Evolutionary conservation across 2,329 filamentous ascomycete genomes (phyloP).

Genomic region (Botryotinia globosa): DNA sequence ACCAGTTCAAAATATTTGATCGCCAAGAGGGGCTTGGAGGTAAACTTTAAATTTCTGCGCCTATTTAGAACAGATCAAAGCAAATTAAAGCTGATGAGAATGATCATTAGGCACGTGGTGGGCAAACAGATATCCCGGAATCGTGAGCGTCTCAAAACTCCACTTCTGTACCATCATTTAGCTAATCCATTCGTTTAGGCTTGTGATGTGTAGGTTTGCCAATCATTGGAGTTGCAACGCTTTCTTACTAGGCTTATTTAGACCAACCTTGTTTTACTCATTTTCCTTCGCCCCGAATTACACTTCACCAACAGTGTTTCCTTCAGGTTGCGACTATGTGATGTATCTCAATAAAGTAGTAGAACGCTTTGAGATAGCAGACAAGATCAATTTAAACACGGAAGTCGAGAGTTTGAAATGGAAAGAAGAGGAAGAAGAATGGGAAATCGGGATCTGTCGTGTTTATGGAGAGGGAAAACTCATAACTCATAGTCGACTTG

Average conservation of each 20-base stretch:
- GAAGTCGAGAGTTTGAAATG: background rate
- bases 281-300: constrained; percentile 60
- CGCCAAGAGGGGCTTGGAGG: background rate
- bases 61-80: background rate
- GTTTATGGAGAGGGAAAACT: background rate
- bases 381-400: background rate
- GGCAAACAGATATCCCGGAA: background rate
- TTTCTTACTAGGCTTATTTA: background rate
- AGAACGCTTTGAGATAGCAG: background rate
- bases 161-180: background rate
- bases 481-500: background rate
- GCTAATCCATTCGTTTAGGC: background rate
- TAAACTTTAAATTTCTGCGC: background rate
- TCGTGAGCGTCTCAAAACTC: background rate
- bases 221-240: background rate
- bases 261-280: constrained; percentile 54
- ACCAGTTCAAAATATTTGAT: constrained; percentile 45
- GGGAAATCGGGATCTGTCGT: background rate
- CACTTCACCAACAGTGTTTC: background rate
- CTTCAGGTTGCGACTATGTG: background rate
- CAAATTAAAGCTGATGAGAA: background rate
- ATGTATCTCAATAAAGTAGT: background rate
- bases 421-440: background rate
- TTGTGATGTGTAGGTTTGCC: background rate
- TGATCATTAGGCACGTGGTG: background rate